Evolutionary conservation across 495 filamentous ascomycete genomes (phyloP).

Genomic region (Parachaetomium inaequale): DNA sequence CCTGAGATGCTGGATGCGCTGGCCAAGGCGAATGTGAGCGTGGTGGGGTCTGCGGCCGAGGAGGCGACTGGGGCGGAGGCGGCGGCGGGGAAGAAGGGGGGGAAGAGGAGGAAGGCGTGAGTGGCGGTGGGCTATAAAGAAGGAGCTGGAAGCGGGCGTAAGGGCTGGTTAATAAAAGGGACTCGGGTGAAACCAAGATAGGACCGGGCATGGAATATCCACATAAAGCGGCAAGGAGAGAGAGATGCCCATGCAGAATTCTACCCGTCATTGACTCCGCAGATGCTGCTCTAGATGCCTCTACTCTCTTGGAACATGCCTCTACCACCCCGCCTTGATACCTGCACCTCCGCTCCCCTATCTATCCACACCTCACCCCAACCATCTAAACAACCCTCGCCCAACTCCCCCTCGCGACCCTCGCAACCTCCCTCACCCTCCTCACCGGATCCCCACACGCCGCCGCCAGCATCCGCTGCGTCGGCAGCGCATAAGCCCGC

Average conservation of each 20-base stretch:
- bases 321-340: background rate
- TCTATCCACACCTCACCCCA: no score
- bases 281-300: background rate
- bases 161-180: background rate
- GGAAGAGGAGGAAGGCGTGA: conserved; percentile 47
- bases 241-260: background rate
- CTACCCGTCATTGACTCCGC: background rate
- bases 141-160: background rate
- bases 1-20: conserved; percentile 42
- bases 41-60: conserved; percentile 27
- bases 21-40: conserved; percentile 29
- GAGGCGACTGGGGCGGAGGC: conserved; percentile 26
- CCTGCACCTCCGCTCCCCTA: no score
- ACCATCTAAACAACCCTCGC: conserved; percentile 18
- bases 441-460: conserved; percentile 46
- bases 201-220: no score
- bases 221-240: background rate
- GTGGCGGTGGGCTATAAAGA: background rate
- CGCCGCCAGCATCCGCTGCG: conserved; percentile 39
- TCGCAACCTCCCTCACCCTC: conserved; percentile 41
- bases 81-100: conserved; percentile 36
- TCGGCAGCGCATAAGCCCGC: conserved; percentile 30
- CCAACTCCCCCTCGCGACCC: conserved; percentile 43
- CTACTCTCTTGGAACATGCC: background rate
- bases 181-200: background rate